Evolutionary conservation across 169 alveolate species (phyloP).

Genomic region (Sarcocystis neurona): DNA sequence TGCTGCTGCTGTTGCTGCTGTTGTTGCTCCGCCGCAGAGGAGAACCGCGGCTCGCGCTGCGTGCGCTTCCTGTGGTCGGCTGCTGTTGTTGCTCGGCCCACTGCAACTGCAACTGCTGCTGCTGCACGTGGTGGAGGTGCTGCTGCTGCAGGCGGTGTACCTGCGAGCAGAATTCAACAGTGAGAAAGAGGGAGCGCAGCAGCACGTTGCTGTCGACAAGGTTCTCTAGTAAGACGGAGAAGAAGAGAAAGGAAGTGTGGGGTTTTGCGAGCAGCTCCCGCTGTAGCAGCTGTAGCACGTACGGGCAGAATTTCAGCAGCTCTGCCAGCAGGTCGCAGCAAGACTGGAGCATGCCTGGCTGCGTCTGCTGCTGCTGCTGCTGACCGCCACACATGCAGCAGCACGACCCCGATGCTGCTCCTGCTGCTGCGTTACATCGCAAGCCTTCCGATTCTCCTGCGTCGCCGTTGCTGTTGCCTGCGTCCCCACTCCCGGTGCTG

Average conservation of each 20-base stretch:
- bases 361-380: not conserved
- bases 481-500: not conserved
- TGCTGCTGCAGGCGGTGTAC: not conserved
- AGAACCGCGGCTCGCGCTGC: too few species aligned
- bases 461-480: not conserved
- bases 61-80: too few species aligned
- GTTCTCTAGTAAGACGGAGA: not conserved
- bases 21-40: too few species aligned
- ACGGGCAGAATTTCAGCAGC: constrained; percentile 36
- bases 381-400: not conserved
- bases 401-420: not conserved
- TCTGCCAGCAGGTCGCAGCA: constrained; percentile 48
- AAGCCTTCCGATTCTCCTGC: not conserved
- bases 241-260: not conserved
- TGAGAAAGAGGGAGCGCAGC: constrained; percentile 25
- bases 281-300: constrained; percentile 32
- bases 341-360: constrained; percentile 47
- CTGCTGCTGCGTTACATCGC: too few species aligned
- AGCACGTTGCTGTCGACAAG: constrained; percentile 41
- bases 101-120: not conserved
- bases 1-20: too few species aligned
- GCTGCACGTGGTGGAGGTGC: not conserved
- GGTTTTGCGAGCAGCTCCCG: constrained; percentile 1
- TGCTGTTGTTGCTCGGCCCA: too few species aligned
- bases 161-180: constrained; percentile 29